Evolutionary conservation across 148 eudicot species (phyloP).

Genomic region (Amaranthus palmeri): DNA sequence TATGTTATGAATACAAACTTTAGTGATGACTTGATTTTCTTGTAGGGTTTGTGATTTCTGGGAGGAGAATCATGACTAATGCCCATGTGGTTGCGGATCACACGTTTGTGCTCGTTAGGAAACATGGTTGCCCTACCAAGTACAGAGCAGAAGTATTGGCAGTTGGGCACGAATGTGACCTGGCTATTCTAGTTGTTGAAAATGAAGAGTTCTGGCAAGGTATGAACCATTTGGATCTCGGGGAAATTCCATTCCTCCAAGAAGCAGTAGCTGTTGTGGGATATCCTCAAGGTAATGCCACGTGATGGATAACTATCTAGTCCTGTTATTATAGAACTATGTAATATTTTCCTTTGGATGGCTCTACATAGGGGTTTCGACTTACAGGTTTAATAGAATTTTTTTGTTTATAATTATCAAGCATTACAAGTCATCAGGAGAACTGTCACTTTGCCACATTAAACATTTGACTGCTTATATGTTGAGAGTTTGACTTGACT

Average conservation of each 20-base stretch:
- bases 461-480: background rate
- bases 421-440: background rate
- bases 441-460: background rate
- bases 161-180: constrained; percentile 95
- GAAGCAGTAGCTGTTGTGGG: constrained; percentile 98
- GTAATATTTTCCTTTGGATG: background rate
- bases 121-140: constrained; percentile 92
- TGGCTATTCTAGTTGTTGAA: constrained; percentile 76
- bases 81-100: constrained; percentile 98
- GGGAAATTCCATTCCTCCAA: constrained; percentile 84
- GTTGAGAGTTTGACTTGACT: background rate
- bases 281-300: constrained; percentile 80
- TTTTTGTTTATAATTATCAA: background rate
- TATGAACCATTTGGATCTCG: constrained; percentile 71
- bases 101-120: constrained; percentile 90
- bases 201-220: constrained; percentile 97
- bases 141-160: constrained; percentile 89
- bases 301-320: too few relatives aligned
- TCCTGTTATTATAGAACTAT: background rate
- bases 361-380: background rate
- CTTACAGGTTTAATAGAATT: background rate
- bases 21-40: background rate
- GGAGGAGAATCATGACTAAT: constrained; percentile 86
- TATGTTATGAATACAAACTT: background rate
- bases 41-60: constrained; percentile 81